phyloP scores from a whole-genome alignment of 2,329 filamentous ascomycete genomes.

The Claviceps humidiphila region DNA sequence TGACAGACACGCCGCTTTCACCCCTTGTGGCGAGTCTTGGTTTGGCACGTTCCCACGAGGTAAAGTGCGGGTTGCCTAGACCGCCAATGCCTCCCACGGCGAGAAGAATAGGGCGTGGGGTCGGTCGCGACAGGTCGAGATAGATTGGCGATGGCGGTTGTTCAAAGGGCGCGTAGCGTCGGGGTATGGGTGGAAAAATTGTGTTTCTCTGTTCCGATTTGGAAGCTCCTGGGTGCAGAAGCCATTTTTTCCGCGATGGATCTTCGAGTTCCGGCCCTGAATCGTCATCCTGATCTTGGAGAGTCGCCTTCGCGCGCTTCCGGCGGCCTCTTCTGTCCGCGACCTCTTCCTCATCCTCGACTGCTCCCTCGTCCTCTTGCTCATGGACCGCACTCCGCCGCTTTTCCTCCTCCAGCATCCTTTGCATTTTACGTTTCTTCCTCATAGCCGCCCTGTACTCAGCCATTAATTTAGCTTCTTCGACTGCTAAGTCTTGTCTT shows the following conservation, averaged over 20 bases:
- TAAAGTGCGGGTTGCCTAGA: constrained; percentile 86
- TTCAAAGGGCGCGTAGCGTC: constrained; percentile 40
- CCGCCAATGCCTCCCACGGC: constrained; percentile 82
- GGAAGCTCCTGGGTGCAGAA: constrained; percentile 69
- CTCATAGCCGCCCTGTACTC: constrained; percentile 21
- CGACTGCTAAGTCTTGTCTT: constrained; percentile 61
- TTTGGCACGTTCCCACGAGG: constrained; percentile 56
- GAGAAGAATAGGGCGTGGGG: constrained; percentile 71
- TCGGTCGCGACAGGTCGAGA: constrained; percentile 62
- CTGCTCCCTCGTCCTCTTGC: constrained; percentile 4
- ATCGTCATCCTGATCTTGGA: constrained; percentile 15
- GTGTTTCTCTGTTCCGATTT: constrained; percentile 51
- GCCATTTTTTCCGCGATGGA: constrained; percentile 57
- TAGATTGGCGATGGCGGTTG: constrained; percentile 63
- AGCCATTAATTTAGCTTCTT: constrained; percentile 36
- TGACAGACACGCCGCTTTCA: constrained; percentile 63
- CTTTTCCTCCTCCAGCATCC: constrained; percentile 22
- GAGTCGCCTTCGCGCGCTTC: neutral
- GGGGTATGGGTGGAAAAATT: constrained; percentile 36
- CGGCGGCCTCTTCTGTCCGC: constrained; percentile 4
- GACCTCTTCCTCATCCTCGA: constrained; percentile 4
- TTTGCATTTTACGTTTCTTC: constrained; percentile 17
- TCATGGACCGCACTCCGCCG: constrained; percentile 7
- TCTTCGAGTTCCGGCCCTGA: constrained; percentile 30
- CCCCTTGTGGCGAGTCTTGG: constrained; percentile 86